Evolutionary conservation across 2,329 filamentous ascomycete species (phyloP).

Genomic region (Sporothrix luriei): DNA sequence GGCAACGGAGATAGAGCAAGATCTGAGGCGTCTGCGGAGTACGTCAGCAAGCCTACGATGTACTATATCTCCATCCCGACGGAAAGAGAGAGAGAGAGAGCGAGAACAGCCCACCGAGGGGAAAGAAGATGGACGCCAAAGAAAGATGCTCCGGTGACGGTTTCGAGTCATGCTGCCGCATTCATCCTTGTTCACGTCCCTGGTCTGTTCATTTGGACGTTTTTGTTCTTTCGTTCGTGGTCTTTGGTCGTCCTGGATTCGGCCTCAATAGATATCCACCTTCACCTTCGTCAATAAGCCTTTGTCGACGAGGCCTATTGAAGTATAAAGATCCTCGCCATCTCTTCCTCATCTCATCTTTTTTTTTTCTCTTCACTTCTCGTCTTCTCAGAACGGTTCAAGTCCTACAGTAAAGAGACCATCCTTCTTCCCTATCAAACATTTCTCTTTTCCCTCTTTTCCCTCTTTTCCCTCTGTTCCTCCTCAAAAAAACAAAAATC

Average conservation of each 20-base stretch:
- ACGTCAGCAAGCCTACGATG: background rate
- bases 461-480: background rate
- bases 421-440: background rate
- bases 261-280: conserved; percentile 22
- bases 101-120: background rate
- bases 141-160: background rate
- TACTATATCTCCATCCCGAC: background rate
- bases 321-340: conserved; percentile 13
- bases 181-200: background rate
- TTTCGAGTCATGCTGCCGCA: conserved; percentile 7
- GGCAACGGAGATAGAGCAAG: background rate
- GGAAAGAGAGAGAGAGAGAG: background rate
- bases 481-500: conserved; percentile 8
- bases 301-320: conserved; percentile 11
- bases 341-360: background rate
- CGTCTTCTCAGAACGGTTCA: conserved; percentile 11
- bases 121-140: conserved; percentile 19
- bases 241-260: background rate
- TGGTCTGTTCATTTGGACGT: background rate
- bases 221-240: background rate
- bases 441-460: background rate
- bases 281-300: conserved; percentile 7
- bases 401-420: conserved; percentile 6
- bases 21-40: background rate
- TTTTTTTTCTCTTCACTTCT: background rate